These are phyloP conservation scores for Dryas octopetala DNA, from an alignment of 306 rosid species.

Conservation along the genomic window DNA sequence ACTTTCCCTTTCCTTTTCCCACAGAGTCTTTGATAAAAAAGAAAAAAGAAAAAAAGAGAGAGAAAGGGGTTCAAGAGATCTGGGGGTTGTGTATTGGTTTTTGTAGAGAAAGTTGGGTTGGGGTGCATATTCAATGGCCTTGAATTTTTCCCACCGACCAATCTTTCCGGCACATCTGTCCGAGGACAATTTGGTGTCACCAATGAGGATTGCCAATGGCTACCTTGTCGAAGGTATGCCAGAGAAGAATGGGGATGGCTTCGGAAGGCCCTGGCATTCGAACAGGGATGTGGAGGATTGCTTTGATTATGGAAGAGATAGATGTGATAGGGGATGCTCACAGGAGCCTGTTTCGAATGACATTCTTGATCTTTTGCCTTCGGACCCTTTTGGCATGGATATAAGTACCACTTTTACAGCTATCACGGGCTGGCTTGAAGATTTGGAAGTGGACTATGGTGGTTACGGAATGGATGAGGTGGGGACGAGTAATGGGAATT, in stretches of 20 bases:
- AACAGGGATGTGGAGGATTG: conserved; percentile 50
- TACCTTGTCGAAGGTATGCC: conserved; percentile 52
- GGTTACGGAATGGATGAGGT: conserved; percentile 46
- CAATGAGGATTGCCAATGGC: conserved; percentile 66
- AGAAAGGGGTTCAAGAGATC: conserved; percentile 12
- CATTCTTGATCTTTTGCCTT: conserved; percentile 82
- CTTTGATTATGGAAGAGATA: conserved; percentile 64
- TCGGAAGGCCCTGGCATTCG: conserved; percentile 50
- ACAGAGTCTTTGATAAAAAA: neutral
- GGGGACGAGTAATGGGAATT: conserved; percentile 38
- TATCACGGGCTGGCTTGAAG: conserved; percentile 80
- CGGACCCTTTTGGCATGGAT: conserved; percentile 90
- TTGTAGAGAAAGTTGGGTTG: conserved; percentile 23
- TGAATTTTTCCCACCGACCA: conserved; percentile 54
- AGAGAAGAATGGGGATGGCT: conserved; percentile 57
- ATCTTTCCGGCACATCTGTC: conserved; percentile 39
- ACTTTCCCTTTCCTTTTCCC: neutral
- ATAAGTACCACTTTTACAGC: conserved; percentile 69
- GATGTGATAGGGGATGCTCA: conserved; percentile 49
- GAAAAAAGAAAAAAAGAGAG: neutral
- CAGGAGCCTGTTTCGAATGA: conserved; percentile 69
- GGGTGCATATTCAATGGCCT: conserved; percentile 40
- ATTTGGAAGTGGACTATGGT: conserved; percentile 63
- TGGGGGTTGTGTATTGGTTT: conserved; percentile 16
- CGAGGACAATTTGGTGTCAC: conserved; percentile 47